Evolutionary conservation across 768 basidiomycete genomes (phyloP).

Genomic region (Boletus bicolor): DNA sequence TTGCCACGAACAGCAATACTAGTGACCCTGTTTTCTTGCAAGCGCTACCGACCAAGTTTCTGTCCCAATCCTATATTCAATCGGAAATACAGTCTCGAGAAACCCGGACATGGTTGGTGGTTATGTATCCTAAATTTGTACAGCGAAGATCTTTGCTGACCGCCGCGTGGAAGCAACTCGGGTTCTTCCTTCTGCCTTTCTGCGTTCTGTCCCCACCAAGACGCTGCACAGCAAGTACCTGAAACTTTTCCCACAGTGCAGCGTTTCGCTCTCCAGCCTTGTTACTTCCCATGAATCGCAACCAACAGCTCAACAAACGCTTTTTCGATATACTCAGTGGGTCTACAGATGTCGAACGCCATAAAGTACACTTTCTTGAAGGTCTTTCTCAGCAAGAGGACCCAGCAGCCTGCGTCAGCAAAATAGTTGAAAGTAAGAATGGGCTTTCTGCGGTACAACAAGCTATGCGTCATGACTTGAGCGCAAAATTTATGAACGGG

Average conservation of each 20-base stretch:
- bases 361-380: conserved; percentile 42
- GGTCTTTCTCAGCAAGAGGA: conserved; percentile 42
- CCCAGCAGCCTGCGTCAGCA: conserved; percentile 35
- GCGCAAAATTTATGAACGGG: conserved; percentile 41
- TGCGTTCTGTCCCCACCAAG: too few relatives aligned
- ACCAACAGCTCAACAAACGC: conserved; percentile 31
- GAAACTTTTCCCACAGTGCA: background rate
- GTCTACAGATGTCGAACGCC: conserved; percentile 21
- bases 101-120: background rate
- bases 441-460: conserved; percentile 40
- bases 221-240: background rate
- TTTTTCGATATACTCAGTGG: conserved; percentile 36
- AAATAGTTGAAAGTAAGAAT: conserved; percentile 32
- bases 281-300: conserved; percentile 21
- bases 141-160: too few relatives aligned
- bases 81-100: too few relatives aligned
- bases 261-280: background rate
- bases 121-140: background rate
- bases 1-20: background rate
- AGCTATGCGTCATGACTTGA: conserved; percentile 41
- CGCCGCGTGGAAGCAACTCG: too few relatives aligned
- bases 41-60: too few relatives aligned
- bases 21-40: background rate
- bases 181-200: too few relatives aligned
- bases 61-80: too few relatives aligned